These are phyloP conservation scores for Malania oleifera DNA, from an alignment of 164 flowering plant species.

Conservation along the genomic window DNA sequence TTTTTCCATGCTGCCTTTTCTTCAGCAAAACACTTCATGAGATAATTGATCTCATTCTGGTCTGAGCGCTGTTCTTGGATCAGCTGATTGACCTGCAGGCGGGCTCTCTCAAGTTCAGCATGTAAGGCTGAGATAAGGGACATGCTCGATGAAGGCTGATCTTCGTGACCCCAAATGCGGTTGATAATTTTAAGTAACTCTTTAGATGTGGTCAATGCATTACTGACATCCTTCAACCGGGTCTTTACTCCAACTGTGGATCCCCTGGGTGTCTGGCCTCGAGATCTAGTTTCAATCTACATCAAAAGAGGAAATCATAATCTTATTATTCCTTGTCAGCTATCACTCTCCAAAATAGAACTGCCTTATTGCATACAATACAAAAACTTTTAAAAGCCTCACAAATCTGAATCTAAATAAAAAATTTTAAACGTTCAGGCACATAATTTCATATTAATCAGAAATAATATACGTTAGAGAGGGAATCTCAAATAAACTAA, in stretches of 20 bases:
- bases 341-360: neutral
- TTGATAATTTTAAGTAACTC: slow-evolving; percentile 79
- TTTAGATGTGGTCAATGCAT: slow-evolving; percentile 74
- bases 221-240: slow-evolving; percentile 72
- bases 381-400: too few species aligned
- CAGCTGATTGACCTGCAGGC: slow-evolving; percentile 61
- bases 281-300: slow-evolving; percentile 72
- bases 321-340: neutral
- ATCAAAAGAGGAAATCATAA: neutral
- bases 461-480: too few species aligned
- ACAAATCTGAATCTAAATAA: too few species aligned
- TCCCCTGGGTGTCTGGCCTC: slow-evolving; percentile 44
- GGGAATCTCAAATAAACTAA: too few species aligned
- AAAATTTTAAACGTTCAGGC: too few species aligned
- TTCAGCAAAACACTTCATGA: slow-evolving; percentile 71
- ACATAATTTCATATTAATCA: neutral
- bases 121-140: slow-evolving; percentile 80
- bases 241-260: slow-evolving; percentile 43
- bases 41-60: slow-evolving; percentile 46
- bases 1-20: slow-evolving; percentile 81
- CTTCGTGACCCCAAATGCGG: slow-evolving; percentile 75
- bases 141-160: slow-evolving; percentile 68
- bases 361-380: too few species aligned
- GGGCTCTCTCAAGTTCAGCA: slow-evolving; percentile 86
- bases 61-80: slow-evolving; percentile 68